Base-by-base conservation (phyloP, 306 rosid genomes). In the Prunus campanulata region DNA sequence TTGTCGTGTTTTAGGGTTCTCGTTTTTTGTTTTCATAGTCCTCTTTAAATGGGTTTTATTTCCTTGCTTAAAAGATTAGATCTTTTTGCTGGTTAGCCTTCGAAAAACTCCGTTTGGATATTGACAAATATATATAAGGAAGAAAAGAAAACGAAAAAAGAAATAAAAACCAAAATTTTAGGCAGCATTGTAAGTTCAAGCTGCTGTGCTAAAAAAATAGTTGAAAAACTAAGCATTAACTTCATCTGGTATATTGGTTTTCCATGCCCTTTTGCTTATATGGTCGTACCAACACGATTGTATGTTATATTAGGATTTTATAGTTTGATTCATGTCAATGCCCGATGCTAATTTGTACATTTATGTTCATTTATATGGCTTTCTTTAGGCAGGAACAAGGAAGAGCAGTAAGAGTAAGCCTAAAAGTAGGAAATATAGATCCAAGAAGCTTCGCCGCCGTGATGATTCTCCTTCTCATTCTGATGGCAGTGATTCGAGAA, bases 371-470 rank as follows among this genome's bases (percentile, higher is more conserved):
- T 48, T 47, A 63, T 65, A 65, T 76, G 70, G 54, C 57, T 83
- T 39, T 85, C 70, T 77, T 81, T 83, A 92, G 96, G 86, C 59
- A 60, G 79, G 82, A 77, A 73, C 56, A 12, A 90, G 32, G 82
- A 82, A 80, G 82, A 77, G 72, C 59, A 80, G 86, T 78, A 91
- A 69, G 79, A 87, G 70, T 68, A 87, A 76, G 85, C 82, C 68
- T 76, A 83, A 57, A 71, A 77, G 79, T 68, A 78, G 77, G 86
- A 89, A 77, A 79, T 10, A 52, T 77, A 83, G 81, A 86, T 85
- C 93, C 77, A 95, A 87, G 97, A 92, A 86, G 89, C 86, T 78
- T 85, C 86, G 72, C 68, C 76, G 25, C 18, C 86, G 30, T 13
- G 83, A 83, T 76, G 88, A 78, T 32, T 90, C 93, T 72, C 70